These are phyloP conservation scores for Daedaleopsis sinensis DNA, from an alignment of 768 basidiomycete genomes.

Conservation along the genomic window DNA sequence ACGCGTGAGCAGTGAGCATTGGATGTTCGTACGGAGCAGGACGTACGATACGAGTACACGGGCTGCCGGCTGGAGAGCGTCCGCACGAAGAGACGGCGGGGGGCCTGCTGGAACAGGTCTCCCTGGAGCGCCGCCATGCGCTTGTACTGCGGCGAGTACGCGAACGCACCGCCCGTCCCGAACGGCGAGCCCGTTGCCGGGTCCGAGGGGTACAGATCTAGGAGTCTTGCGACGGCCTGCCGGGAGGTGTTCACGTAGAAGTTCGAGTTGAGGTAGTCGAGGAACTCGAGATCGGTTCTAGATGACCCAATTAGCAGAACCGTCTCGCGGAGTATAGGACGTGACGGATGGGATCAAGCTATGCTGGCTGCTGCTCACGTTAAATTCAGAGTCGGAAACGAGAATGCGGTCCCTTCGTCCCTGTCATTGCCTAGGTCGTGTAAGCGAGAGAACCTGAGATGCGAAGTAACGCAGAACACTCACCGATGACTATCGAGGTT, in stretches of 20 bases:
- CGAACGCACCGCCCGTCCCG: conserved; percentile 17
- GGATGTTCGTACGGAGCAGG: background rate
- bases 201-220: conserved; percentile 20
- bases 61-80: conserved; percentile 3
- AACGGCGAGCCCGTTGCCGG: conserved; percentile 26
- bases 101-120: conserved; percentile 27
- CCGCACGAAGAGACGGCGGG: conserved; percentile 17
- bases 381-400: conserved; percentile 12
- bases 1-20: background rate
- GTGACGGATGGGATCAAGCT: background rate
- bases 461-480: background rate
- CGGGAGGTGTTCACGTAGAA: conserved; percentile 3
- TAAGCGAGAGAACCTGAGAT: background rate
- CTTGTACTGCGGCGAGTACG: conserved; percentile 26
- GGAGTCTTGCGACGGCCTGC: background rate
- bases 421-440: conserved; percentile 10
- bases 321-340: too few species aligned
- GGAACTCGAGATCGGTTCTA: conserved; percentile 13
- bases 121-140: conserved; percentile 31
- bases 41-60: conserved; percentile 14
- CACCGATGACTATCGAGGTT: conserved; percentile 23
- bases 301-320: too few species aligned
- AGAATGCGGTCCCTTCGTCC: conserved; percentile 25
- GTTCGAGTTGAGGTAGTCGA: conserved; percentile 1
- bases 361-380: conserved; percentile 4